A percentile compares a stretch with the other conserved stretches of the same genome.
Evolutionary conservation across 108 stramenopile genomes (phyloP).

Genomic region (Bacterosira constricta): DNA sequence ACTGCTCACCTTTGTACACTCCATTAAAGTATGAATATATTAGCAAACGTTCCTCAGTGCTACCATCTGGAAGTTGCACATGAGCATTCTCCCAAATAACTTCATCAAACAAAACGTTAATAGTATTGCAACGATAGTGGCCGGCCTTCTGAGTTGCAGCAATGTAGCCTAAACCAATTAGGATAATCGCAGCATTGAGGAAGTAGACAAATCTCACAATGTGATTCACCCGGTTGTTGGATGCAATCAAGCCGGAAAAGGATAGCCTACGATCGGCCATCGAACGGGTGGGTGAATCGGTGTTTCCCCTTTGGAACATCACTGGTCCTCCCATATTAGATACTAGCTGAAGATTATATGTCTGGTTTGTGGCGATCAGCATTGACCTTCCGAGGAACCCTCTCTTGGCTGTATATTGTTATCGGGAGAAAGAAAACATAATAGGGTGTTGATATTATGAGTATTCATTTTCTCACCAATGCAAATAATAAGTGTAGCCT

Average conservation of each 20-base stretch:
- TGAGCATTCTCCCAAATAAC: constrained; percentile 24
- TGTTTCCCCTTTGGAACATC: too few relatives aligned
- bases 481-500: too few relatives aligned
- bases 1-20: constrained; percentile 17
- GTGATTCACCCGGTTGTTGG: constrained; percentile 16
- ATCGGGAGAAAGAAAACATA: too few relatives aligned
- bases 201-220: constrained; percentile 15
- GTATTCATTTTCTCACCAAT: too few relatives aligned
- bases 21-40: constrained; percentile 15
- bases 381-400: constrained; percentile 34
- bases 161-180: constrained; percentile 17
- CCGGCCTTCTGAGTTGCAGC: constrained; percentile 16
- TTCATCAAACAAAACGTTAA: constrained; percentile 18
- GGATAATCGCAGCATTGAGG: constrained; percentile 15
- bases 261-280: not conserved
- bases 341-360: not conserved
- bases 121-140: constrained; percentile 5
- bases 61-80: too few relatives aligned
- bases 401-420: constrained; percentile 4
- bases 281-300: too few relatives aligned
- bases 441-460: too few relatives aligned
- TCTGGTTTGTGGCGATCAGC: constrained; percentile 11
- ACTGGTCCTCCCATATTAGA: too few relatives aligned
- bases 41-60: too few relatives aligned
- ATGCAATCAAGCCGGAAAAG: constrained; percentile 1